Percentiles rank a stretch among this genome's conserved stretches.
Evolutionary conservation across 106 monocot species (phyloP).

Genomic region (Allium fistulosum): DNA sequence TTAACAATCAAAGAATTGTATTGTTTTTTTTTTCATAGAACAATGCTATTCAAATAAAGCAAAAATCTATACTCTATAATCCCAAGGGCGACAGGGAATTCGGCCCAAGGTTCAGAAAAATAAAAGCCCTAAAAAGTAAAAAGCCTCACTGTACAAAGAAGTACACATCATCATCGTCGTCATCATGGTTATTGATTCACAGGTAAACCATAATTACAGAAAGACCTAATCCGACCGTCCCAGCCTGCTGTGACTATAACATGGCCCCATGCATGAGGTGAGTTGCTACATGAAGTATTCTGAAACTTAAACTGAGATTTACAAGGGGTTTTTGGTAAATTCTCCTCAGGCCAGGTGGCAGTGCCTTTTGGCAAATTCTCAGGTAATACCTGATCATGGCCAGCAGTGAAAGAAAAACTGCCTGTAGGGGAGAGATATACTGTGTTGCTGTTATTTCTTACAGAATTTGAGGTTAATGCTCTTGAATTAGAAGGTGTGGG

Average conservation of each 20-base stretch:
- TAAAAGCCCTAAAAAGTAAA: no score
- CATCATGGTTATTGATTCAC: background rate
- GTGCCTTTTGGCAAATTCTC: conserved; percentile 32
- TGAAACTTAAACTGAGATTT: conserved; percentile 50
- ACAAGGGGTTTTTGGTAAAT: conserved; percentile 13
- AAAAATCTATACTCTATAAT: no score
- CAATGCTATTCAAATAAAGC: no score
- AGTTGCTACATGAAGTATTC: conserved; percentile 27
- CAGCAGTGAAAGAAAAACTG: conserved; percentile 27
- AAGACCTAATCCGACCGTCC: conserved; percentile 74
- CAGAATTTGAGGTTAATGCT: background rate
- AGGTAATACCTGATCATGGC: conserved; percentile 24
- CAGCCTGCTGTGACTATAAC: conserved; percentile 82
- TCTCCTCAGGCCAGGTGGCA: conserved; percentile 94
- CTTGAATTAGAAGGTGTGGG: background rate
- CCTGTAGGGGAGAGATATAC: conserved; percentile 10
- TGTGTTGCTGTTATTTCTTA: conserved; percentile 21
- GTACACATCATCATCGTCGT: background rate
- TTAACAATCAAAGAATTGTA: no score
- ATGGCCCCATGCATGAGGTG: conserved; percentile 75
- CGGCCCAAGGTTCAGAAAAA: no score
- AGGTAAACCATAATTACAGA: conserved; percentile 82
- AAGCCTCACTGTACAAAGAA: background rate
- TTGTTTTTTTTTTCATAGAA: no score
- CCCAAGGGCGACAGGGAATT: no score